Percentiles rank a stretch among this genome's conserved stretches.
Evolutionary conservation across 2,329 filamentous ascomycete genomes (phyloP).

Genomic region (Hypoxylon sp.): DNA sequence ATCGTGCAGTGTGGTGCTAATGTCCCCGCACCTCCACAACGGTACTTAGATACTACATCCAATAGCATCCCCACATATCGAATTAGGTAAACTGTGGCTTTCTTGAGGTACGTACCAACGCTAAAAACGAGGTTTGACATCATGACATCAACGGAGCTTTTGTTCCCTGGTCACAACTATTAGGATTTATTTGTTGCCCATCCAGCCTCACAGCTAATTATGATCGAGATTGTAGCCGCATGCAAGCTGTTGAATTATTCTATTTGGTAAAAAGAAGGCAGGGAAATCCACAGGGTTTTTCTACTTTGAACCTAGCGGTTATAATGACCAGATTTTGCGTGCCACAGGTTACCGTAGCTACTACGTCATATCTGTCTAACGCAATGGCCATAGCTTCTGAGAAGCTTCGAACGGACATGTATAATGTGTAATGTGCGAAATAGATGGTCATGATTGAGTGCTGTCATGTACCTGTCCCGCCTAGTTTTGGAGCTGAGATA

Average conservation of each 20-base stretch:
- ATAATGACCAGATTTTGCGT: constrained; percentile 7
- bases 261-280: constrained; percentile 13
- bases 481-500: neutral
- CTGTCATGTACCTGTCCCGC: neutral
- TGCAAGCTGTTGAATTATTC: neutral
- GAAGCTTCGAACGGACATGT: constrained; percentile 7
- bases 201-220: constrained; percentile 14
- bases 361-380: constrained; percentile 33
- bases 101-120: constrained; percentile 21
- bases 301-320: constrained; percentile 20
- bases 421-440: no score
- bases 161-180: constrained; percentile 35
- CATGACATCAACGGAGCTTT: constrained; percentile 46
- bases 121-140: constrained; percentile 8
- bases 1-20: no score
- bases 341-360: constrained; percentile 22
- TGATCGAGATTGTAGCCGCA: constrained; percentile 37
- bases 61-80: constrained; percentile 4
- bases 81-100: constrained; percentile 1
- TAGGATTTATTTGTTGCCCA: neutral
- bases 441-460: constrained; percentile 1
- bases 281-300: constrained; percentile 6
- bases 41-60: no score
- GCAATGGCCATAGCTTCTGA: constrained; percentile 22
- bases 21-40: constrained; percentile 11